Conservation (phyloP, 176 grass and related monocot genomes). For the Avena insularis region DNA sequence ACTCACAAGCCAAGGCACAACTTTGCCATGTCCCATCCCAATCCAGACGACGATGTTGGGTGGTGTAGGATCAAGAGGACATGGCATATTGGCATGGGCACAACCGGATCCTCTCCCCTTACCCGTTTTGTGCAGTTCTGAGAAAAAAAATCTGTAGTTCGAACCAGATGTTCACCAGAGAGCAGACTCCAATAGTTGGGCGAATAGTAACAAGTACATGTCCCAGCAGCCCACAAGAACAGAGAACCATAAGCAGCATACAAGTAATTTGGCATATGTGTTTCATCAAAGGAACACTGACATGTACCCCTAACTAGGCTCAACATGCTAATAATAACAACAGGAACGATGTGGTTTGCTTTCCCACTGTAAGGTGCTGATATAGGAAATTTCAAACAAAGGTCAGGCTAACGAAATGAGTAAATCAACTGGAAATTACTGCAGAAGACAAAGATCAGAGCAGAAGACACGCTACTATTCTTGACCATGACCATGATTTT, state of each 20-base stretch:
- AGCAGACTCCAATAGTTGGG: neutral
- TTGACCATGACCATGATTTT: neutral
- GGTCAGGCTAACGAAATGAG: neutral
- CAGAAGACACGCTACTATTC: constrained; percentile 1
- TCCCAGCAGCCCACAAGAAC: neutral
- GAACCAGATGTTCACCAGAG: neutral
- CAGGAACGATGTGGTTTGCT: neutral
- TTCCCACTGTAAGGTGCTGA: neutral
- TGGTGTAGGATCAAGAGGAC: constrained; percentile 10
- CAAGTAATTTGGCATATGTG: neutral
- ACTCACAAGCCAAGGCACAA: neutral
- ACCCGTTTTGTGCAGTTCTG: neutral
- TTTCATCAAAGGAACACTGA: neutral
- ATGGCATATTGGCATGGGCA: neutral
- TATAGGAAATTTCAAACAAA: neutral
- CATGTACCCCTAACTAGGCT: neutral
- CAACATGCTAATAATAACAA: neutral
- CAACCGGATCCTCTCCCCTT: neutral
- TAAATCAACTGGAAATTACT: neutral
- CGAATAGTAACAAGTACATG: neutral
- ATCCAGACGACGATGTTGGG: constrained; percentile 29
- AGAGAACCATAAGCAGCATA: neutral
- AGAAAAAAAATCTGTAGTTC: neutral
- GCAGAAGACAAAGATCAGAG: neutral
- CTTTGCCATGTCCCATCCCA: constrained; percentile 12